Conservation (phyloP, 495 filamentous ascomycete species). For the Lophiotrema nucula region DNA sequence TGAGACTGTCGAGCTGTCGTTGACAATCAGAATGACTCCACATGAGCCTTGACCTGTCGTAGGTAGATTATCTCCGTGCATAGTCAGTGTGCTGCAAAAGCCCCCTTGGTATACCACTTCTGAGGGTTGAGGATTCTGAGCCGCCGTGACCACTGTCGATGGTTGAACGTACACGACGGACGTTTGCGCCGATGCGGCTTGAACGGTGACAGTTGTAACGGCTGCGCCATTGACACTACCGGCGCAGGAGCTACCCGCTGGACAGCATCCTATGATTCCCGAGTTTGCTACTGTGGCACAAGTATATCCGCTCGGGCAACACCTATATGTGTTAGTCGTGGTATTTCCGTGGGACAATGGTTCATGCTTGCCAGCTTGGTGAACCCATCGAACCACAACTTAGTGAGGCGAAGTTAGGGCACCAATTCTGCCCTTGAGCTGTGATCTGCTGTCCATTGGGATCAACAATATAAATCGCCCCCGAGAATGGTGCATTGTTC, state of each 20-base stretch:
- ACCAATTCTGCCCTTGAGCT: conserved; percentile 31
- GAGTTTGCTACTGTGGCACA: conserved; percentile 32
- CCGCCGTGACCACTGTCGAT: not conserved
- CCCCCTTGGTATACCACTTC: conserved; percentile 4
- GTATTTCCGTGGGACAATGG: not conserved
- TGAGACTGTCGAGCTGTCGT: too few species aligned
- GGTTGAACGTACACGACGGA: conserved; percentile 25
- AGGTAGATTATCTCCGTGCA: conserved; percentile 27
- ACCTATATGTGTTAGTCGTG: conserved; percentile 31
- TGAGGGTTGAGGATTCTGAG: not conserved
- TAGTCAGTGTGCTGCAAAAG: conserved; percentile 27
- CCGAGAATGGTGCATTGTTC: conserved; percentile 34
- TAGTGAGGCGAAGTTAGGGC: conserved; percentile 37
- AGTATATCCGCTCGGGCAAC: conserved; percentile 38
- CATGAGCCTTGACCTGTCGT: conserved; percentile 23
- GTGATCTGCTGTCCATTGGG: conserved; percentile 27
- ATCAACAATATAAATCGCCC: conserved; percentile 36
- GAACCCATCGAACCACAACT: conserved; percentile 35
- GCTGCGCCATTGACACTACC: conserved; percentile 32
- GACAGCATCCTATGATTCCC: conserved; percentile 41
- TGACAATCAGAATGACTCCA: conserved; percentile 32
- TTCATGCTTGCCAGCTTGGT: conserved; percentile 36
- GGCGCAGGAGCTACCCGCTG: conserved; percentile 33
- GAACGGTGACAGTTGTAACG: conserved; percentile 29
- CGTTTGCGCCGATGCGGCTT: conserved; percentile 12